Base-by-base conservation (phyloP, 768 basidiomycete genomes). In the Megacollybia marginata region DNA sequence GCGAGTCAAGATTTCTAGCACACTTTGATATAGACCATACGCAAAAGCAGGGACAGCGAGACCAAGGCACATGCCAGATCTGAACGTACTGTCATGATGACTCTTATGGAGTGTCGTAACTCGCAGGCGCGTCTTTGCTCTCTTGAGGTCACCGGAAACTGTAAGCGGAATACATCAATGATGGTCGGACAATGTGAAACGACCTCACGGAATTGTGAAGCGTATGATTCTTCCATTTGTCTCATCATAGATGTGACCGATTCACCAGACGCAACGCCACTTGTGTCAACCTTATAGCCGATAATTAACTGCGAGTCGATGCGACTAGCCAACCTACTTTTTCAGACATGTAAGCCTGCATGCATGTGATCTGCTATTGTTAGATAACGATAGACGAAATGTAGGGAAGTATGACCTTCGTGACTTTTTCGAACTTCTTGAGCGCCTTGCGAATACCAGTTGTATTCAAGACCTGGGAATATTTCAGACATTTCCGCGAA, bases 391-490 rank as follows among this genome's bases (percentile, higher is more conserved):
- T 31, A 45, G 40, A 5, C 9, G 7, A 20, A 44, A 40, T 9
- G 19, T 28, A 9, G 34, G 44, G 42, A 32, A 28, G 4, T 13
- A 52, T 62, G 8, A 86, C 84, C 63, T 75, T 81, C 12, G 91
- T 85, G 4, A 76, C 67, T 62, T 90, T 93, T 59, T 86, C 87
- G 54, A 89, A 92, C 62, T 92, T 92, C 67, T 87, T 92, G 50
- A 92, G 62, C 0, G 83, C 83, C 62, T 92, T 92, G 23, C 88
- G 74, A 62, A 96, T 92, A 1, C 95, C 96, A 1, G 90, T 88
- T 9, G 92, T 65, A 63, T 99, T 98, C 36, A 97, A 66, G 42
- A 87, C 80, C 85, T 91, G 54, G 28, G 42, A n/a, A 35, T 12
- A 20, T 20, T 19, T 23, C 33, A 33, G 40, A 40, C 23, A 20